Evolutionary conservation across 257 asterid genomes (phyloP).

Genomic region (Fraxinus quadrangulata): DNA sequence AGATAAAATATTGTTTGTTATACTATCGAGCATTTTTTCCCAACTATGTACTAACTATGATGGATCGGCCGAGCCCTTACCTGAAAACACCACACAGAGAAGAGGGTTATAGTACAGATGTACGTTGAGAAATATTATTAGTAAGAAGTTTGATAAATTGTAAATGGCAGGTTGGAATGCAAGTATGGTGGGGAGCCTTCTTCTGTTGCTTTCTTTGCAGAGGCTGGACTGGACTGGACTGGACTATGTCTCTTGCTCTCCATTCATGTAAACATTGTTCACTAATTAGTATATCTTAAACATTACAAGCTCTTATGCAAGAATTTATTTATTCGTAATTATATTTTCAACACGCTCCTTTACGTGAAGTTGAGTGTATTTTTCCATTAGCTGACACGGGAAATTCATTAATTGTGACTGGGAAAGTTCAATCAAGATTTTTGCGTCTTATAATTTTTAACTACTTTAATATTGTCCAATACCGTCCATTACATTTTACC

Average conservation of each 20-base stretch:
- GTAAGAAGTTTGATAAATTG: background rate
- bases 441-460: no score
- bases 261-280: constrained; percentile 63
- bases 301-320: background rate
- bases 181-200: constrained; percentile 96
- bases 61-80: background rate
- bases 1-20: background rate
- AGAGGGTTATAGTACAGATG: no score
- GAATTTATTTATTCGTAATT: no score
- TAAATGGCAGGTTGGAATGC: constrained; percentile 73
- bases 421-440: background rate
- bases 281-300: background rate
- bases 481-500: no score
- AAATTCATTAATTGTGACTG: background rate
- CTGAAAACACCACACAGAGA: no score
- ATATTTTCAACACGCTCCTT: no score
- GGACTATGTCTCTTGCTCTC: constrained; percentile 95
- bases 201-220: constrained; percentile 87
- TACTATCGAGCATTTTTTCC: no score
- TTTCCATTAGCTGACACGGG: no score
- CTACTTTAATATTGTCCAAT: no score
- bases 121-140: no score
- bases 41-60: background rate
- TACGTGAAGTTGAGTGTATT: background rate
- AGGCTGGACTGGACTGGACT: constrained; percentile 73